Conservation (phyloP, 2,329 filamentous ascomycete species). For the Colletotrichum paranaense region DNA sequence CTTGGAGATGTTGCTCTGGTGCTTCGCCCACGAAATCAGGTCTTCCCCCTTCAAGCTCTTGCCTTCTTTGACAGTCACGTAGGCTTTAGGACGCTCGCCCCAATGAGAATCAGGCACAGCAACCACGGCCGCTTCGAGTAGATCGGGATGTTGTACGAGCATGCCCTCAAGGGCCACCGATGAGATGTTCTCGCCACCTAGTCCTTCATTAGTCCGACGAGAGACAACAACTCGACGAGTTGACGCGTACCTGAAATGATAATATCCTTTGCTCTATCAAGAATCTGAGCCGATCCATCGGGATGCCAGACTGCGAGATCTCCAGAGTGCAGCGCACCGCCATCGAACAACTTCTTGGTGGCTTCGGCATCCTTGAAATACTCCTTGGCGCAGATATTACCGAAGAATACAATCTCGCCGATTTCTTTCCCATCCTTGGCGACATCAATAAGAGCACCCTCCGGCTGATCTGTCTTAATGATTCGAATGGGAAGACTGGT, state of each 20-base stretch:
- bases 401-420: constrained; percentile 86
- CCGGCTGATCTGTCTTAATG: constrained; percentile 81
- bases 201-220: constrained; percentile 14
- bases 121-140: constrained; percentile 93
- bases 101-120: constrained; percentile 89
- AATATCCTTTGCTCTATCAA: constrained; percentile 96
- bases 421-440: constrained; percentile 78
- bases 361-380: constrained; percentile 93
- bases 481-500: constrained; percentile 81
- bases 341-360: constrained; percentile 86
- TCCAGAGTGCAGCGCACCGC: constrained; percentile 88
- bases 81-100: constrained; percentile 95
- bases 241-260: constrained; percentile 84
- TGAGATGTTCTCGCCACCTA: constrained; percentile 96
- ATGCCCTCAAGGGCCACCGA: constrained; percentile 92
- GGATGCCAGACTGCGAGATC: constrained; percentile 94
- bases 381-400: constrained; percentile 91
- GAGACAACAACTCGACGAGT: neutral
- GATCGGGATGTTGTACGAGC: constrained; percentile 86
- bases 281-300: constrained; percentile 86
- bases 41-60: constrained; percentile 71
- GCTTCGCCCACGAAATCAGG: constrained; percentile 87
- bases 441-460: constrained; percentile 75
- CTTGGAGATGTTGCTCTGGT: constrained; percentile 82
- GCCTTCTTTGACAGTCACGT: constrained; percentile 82